A percentile compares a stretch with the other conserved stretches of the same genome.
phyloP scores from a whole-genome alignment of 345 rosid genomes.

The Gossypium rotundifolium region DNA sequence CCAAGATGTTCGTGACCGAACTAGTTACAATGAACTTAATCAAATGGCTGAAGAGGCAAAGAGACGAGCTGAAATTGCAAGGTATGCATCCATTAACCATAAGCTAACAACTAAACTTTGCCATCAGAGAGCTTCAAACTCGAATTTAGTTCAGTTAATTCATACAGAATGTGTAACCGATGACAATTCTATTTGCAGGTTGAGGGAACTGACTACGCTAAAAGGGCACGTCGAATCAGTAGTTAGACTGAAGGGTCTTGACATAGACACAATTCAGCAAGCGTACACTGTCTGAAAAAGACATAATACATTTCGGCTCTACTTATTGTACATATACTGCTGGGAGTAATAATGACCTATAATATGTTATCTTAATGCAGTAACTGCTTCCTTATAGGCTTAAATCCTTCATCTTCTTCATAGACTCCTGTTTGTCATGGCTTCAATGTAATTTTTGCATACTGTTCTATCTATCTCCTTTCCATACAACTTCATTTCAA shows the following conservation, averaged over 20 bases:
- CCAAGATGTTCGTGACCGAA: conserved; percentile 41
- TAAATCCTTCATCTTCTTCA: conserved; percentile 5
- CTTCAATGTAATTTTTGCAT: background rate
- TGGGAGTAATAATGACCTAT: background rate
- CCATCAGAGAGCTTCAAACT: background rate
- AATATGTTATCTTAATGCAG: background rate
- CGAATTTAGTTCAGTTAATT: background rate
- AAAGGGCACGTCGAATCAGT: conserved; percentile 60
- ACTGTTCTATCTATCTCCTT: background rate
- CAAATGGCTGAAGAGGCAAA: conserved; percentile 57
- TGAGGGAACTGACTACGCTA: conserved; percentile 42
- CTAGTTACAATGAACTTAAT: conserved; percentile 31
- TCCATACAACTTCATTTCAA: background rate
- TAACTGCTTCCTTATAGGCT: conserved; percentile 1
- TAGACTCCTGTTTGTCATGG: background rate
- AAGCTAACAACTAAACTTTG: background rate
- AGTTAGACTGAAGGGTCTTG: conserved; percentile 46
- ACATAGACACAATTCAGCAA: conserved; percentile 53
- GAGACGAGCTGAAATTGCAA: conserved; percentile 48
- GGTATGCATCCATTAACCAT: conserved; percentile 17
- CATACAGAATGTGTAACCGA: background rate
- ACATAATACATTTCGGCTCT: conserved; percentile 12
- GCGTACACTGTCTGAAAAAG: conserved; percentile 38
- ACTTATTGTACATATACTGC: background rate
- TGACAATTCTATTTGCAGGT: conserved; percentile 25